These are phyloP conservation scores for Lactarius pseudohatsudake DNA, from an alignment of 768 basidiomycete genomes.

Conservation along the genomic window DNA sequence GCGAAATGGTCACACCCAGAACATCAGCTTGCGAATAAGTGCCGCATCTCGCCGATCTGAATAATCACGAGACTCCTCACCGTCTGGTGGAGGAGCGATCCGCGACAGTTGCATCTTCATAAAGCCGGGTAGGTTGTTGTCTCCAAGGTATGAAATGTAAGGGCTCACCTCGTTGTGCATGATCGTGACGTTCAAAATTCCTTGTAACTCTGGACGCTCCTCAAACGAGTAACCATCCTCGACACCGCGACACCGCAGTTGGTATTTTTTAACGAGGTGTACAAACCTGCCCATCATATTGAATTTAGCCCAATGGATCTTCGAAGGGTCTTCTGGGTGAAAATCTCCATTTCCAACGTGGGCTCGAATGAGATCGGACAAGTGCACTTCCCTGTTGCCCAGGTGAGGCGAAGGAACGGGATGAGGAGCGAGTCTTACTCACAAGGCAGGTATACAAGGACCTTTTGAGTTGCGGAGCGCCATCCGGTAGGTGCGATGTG, in stretches of 20 bases:
- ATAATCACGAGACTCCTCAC: slow-evolving; percentile 35
- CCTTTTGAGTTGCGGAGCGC: slow-evolving; percentile 84
- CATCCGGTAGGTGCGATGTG: slow-evolving; percentile 88
- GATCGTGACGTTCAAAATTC: slow-evolving; percentile 56
- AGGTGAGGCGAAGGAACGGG: slow-evolving; percentile 23
- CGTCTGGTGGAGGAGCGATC: slow-evolving; percentile 52
- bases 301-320: slow-evolving; percentile 96
- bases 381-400: slow-evolving; percentile 74
- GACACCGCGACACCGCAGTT: slow-evolving; percentile 62
- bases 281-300: slow-evolving; percentile 90
- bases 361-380: slow-evolving; percentile 84
- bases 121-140: slow-evolving; percentile 12
- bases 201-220: slow-evolving; percentile 53
- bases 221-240: slow-evolving; percentile 56
- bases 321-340: slow-evolving; percentile 58
- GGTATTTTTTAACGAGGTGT: slow-evolving; percentile 72
- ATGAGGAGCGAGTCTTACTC: slow-evolving; percentile 19
- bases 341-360: slow-evolving; percentile 83
- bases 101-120: slow-evolving; percentile 65
- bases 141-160: background rate
- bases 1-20: slow-evolving; percentile 30
- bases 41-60: slow-evolving; percentile 33
- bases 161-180: slow-evolving; percentile 68
- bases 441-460: slow-evolving; percentile 86
- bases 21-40: slow-evolving; percentile 35